A percentile compares a stretch with the other conserved stretches of the same genome.
Evolutionary conservation across 345 rosid genomes (phyloP).

Genomic region (Eucalyptus pauciflora): DNA sequence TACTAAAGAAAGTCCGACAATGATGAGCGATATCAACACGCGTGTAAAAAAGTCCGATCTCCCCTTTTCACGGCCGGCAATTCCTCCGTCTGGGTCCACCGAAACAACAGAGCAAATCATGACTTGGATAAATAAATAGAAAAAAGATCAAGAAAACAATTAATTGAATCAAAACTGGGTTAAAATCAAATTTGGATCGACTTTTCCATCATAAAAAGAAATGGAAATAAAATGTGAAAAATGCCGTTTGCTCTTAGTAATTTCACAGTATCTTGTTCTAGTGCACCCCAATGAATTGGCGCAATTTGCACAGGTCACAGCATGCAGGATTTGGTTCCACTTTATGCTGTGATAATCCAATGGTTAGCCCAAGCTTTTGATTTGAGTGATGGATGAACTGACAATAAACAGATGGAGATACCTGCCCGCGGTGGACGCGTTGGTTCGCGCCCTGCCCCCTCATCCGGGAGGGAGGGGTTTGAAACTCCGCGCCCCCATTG

Average conservation of each 20-base stretch:
- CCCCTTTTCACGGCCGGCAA: not conserved
- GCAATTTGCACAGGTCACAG: not conserved
- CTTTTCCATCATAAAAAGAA: not conserved
- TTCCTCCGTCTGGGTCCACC: not conserved
- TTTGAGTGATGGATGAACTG: not conserved
- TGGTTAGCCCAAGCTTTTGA: not conserved
- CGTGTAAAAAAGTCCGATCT: not conserved
- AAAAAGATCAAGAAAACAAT: not conserved
- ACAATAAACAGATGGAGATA: not conserved
- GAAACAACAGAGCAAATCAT: not conserved
- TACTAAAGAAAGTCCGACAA: not conserved
- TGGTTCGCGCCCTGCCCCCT: too few species aligned
- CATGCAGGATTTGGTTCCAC: not conserved
- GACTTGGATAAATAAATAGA: not conserved
- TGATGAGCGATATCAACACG: not conserved
- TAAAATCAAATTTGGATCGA: not conserved
- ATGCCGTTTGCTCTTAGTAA: not conserved
- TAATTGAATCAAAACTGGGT: not conserved
- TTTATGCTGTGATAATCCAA: not conserved
- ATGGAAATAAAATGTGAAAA: not conserved
- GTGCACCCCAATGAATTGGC: not conserved
- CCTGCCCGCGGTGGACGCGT: too few species aligned
- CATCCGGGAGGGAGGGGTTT: too few species aligned
- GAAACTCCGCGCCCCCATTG: too few species aligned
- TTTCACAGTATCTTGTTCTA: not conserved